These are phyloP conservation scores for Debaryomyces subglobosus DNA, from an alignment of 1,139 yeast genomes.

Conservation along the genomic window DNA sequence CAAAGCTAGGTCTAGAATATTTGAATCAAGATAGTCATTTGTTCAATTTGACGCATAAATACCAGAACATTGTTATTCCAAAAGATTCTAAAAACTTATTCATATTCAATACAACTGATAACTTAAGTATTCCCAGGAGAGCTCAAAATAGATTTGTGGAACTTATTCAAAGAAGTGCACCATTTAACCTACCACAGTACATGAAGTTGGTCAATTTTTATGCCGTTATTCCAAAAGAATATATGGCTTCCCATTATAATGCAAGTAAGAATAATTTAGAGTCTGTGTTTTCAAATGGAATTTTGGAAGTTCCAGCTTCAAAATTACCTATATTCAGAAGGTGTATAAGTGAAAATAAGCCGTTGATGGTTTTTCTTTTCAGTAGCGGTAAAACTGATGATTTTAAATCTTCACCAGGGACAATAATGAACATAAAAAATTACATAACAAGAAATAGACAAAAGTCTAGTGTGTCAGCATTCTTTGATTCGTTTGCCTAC, in stretches of 20 bases:
- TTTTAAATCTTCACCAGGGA: constrained; percentile 14
- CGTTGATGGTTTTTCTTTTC: constrained; percentile 40
- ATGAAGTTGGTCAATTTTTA: constrained; percentile 34
- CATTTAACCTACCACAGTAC: constrained; percentile 37
- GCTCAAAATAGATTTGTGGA: constrained; percentile 6
- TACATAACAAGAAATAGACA: constrained; percentile 21
- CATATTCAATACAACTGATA: constrained; percentile 33
- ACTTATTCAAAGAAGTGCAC: constrained; percentile 26
- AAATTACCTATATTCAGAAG: constrained; percentile 27
- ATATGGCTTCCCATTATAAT: constrained; percentile 11
- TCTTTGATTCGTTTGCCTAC: constrained; percentile 46
- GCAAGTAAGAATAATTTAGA: constrained; percentile 9
- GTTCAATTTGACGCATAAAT: constrained; percentile 14
- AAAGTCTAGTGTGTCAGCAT: constrained; percentile 26
- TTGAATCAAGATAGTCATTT: constrained; percentile 16
- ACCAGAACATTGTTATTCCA: constrained; percentile 25
- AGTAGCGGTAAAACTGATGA: constrained; percentile 18
- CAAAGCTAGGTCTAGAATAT: constrained; percentile 24
- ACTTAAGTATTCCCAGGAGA: constrained; percentile 18
- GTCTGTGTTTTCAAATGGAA: constrained; percentile 22
- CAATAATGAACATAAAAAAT: constrained; percentile 27
- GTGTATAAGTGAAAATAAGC: constrained; percentile 25
- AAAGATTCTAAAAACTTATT: constrained; percentile 34
- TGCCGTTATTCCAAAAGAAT: constrained; percentile 33
- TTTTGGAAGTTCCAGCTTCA: constrained; percentile 20